Evolutionary conservation across 177 flowering plant species (phyloP).

Genomic region (Vitis hybrid): DNA sequence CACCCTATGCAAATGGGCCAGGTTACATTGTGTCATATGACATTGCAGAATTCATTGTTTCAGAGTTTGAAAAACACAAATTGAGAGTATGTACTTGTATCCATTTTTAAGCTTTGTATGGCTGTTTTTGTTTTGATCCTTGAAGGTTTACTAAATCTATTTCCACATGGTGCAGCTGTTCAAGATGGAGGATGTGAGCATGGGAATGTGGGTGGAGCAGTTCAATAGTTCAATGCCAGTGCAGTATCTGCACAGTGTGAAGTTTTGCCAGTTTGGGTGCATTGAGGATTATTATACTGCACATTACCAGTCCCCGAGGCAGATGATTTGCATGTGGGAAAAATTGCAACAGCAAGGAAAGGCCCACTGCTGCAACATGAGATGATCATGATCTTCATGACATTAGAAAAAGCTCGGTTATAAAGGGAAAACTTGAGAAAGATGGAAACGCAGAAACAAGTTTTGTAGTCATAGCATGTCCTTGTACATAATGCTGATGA

Average conservation of each 20-base stretch:
- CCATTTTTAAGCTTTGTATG: background rate
- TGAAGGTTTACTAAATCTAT: background rate
- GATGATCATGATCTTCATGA: conserved; percentile 30
- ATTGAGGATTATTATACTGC: conserved; percentile 62
- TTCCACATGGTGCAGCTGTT: conserved; percentile 42
- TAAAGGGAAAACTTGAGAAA: conserved; percentile 4
- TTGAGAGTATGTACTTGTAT: conserved; percentile 39
- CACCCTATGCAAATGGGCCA: conserved; percentile 82
- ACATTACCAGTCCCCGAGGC: conserved; percentile 82
- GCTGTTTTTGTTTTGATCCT: background rate
- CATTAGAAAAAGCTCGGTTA: background rate
- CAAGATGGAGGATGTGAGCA: conserved; percentile 79
- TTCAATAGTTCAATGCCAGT: conserved; percentile 57
- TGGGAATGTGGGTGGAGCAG: conserved; percentile 84
- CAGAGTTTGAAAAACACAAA: conserved; percentile 58
- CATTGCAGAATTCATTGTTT: conserved; percentile 51
- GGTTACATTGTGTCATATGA: conserved; percentile 70
- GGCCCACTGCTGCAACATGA: conserved; percentile 64
- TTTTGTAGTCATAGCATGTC: conserved; percentile 17
- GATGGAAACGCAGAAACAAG: conserved; percentile 9
- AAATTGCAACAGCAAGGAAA: conserved; percentile 37
- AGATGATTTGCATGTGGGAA: conserved; percentile 79
- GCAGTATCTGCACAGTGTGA: conserved; percentile 53
- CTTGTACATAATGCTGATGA: conserved; percentile 14
- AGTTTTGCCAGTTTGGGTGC: conserved; percentile 76